These are phyloP conservation scores for Cercospora sp. DNA, from an alignment of 2,329 filamentous ascomycete species.

Conservation along the genomic window DNA sequence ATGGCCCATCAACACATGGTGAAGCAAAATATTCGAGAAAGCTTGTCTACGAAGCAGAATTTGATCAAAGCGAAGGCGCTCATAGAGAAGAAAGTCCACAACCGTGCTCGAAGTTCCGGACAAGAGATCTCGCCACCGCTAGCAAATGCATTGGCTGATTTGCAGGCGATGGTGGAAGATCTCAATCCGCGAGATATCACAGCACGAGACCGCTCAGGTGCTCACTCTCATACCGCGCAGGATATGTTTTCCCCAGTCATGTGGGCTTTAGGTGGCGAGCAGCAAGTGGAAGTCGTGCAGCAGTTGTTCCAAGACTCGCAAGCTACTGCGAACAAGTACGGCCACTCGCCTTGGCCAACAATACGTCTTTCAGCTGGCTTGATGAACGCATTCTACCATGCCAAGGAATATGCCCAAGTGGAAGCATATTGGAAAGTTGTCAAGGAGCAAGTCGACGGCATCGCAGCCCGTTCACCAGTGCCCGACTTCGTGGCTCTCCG, in stretches of 20 bases:
- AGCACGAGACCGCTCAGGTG: neutral
- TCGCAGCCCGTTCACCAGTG: slow-evolving; percentile 22
- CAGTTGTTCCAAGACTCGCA: slow-evolving; percentile 59
- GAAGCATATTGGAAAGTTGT: slow-evolving; percentile 66
- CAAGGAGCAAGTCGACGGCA: slow-evolving; percentile 53
- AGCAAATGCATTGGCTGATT: neutral
- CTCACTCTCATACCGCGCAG: neutral
- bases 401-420: slow-evolving; percentile 61
- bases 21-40: slow-evolving; percentile 41
- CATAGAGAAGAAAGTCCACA: neutral
- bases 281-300: slow-evolving; percentile 46
- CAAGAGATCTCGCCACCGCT: neutral
- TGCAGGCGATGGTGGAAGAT: neutral
- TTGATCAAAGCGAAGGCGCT: slow-evolving; percentile 11
- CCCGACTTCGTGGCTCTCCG: slow-evolving; percentile 22
- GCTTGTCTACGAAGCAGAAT: slow-evolving; percentile 27
- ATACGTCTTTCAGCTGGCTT: slow-evolving; percentile 59
- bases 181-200: slow-evolving; percentile 2
- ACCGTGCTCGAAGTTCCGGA: neutral
- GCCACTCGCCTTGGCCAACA: slow-evolving; percentile 14
- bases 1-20: slow-evolving; percentile 51
- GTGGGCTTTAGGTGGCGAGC: slow-evolving; percentile 10
- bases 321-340: slow-evolving; percentile 7
- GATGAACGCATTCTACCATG: slow-evolving; percentile 65
- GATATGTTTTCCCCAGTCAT: slow-evolving; percentile 7